phyloP scores from a whole-genome alignment of 345 rosid genomes.

The Euphorbia peplus region DNA sequence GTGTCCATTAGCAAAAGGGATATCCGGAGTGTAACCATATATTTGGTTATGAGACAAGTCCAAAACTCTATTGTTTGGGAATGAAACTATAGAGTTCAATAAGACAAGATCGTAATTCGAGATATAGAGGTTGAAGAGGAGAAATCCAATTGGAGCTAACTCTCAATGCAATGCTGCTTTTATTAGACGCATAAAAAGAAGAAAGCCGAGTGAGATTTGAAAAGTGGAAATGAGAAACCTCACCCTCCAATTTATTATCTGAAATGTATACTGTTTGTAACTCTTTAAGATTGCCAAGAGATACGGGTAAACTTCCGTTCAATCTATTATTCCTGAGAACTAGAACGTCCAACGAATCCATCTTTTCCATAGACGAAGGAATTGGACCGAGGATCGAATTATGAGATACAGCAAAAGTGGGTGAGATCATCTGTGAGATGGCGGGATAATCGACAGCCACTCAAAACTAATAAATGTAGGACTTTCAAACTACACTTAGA shows the following conservation, averaged over 20 bases:
- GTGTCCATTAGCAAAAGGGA: background rate
- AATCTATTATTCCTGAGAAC: background rate
- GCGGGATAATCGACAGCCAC: too few species aligned
- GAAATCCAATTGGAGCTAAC: background rate
- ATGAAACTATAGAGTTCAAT: too few species aligned
- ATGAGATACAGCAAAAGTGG: background rate
- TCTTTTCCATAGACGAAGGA: slow-evolving; percentile 1
- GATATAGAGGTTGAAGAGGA: too few species aligned
- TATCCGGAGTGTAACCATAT: background rate
- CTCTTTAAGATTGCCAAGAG: slow-evolving; percentile 8
- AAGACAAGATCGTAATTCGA: too few species aligned
- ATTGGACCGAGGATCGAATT: slow-evolving; percentile 29
- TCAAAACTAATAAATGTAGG: too few species aligned
- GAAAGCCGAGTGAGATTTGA: slow-evolving; percentile 21
- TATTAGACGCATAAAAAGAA: background rate
- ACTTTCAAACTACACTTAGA: background rate
- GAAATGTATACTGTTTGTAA: slow-evolving; percentile 2
- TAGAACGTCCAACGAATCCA: background rate
- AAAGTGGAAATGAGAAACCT: slow-evolving; percentile 22
- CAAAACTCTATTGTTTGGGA: too few species aligned
- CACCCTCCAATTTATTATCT: slow-evolving; percentile 15
- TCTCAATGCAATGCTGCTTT: background rate
- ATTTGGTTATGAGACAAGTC: background rate
- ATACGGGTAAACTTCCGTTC: slow-evolving; percentile 22
- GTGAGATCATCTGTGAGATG: slow-evolving; percentile 10